phyloP scores from a whole-genome alignment of 352 stramenopile species.

The Halophytophthora polymorphica region DNA sequence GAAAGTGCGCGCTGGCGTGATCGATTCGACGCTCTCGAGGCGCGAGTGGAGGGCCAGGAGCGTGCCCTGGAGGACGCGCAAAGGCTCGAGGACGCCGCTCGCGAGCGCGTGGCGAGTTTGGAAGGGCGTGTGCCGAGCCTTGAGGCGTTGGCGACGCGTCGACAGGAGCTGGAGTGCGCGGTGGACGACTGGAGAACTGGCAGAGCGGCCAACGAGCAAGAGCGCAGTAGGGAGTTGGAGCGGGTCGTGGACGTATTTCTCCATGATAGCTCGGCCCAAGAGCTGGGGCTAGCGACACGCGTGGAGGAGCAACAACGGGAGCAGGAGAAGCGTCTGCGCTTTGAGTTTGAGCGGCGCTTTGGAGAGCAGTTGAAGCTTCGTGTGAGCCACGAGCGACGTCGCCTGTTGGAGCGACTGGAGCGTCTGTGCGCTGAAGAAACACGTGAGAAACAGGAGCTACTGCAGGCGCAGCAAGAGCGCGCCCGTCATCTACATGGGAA shows the following conservation, averaged over 20 bases:
- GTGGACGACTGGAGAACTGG: conserved; percentile 18
- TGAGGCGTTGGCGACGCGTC: conserved; percentile 5
- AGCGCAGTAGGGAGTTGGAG: conserved; percentile 4
- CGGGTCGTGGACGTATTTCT: conserved; percentile 23
- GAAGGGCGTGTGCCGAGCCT: conserved; percentile 20
- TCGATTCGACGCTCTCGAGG: conserved; percentile 41
- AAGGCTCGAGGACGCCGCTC: conserved; percentile 27
- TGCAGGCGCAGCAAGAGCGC: conserved; percentile 5
- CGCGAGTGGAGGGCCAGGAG: conserved; percentile 26
- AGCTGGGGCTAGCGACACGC: background rate
- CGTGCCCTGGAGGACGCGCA: conserved; percentile 33
- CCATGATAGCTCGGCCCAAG: conserved; percentile 3
- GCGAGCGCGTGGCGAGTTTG: conserved; percentile 21
- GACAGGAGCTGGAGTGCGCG: conserved; percentile 13
- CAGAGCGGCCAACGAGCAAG: conserved; percentile 1
- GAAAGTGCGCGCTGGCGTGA: conserved; percentile 41
- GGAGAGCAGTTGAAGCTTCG: conserved; percentile 51
- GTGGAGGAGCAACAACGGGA: conserved; percentile 15
- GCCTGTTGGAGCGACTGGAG: conserved; percentile 49
- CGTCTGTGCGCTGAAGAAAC: conserved; percentile 31
- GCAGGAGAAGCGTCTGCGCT: conserved; percentile 31
- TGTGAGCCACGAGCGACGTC: conserved; percentile 52
- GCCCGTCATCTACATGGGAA: conserved; percentile 5
- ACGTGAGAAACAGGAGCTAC: conserved; percentile 4
- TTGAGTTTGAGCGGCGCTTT: conserved; percentile 53